A percentile compares a stretch with the other conserved stretches of the same genome.
These are phyloP conservation scores for Atkinsonella texensis DNA, from an alignment of 2,329 filamentous ascomycete genomes.

Conservation along the genomic window DNA sequence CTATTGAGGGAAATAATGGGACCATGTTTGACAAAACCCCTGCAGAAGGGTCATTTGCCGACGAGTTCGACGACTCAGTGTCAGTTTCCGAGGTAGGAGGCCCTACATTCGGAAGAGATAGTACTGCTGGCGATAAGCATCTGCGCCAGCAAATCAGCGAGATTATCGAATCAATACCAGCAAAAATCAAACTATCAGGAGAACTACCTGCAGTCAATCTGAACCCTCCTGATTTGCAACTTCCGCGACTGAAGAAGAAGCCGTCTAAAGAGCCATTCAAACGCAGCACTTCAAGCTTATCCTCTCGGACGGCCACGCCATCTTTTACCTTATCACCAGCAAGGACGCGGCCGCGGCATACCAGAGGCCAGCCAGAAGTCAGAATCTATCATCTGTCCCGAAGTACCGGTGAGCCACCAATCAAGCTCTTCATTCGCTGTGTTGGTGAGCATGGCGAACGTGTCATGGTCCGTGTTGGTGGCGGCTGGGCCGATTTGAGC, in stretches of 20 bases:
- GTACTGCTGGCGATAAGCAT: slow-evolving; percentile 46
- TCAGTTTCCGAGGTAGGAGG: slow-evolving; percentile 19
- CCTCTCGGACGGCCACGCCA: slow-evolving; percentile 48
- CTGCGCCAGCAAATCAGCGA: slow-evolving; percentile 71
- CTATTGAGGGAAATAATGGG: slow-evolving; percentile 29
- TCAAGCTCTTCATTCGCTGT: slow-evolving; percentile 87
- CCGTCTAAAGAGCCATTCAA: slow-evolving; percentile 30
- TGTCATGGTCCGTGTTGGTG: slow-evolving; percentile 95
- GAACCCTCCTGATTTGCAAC: slow-evolving; percentile 45
- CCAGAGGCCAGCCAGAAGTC: slow-evolving; percentile 56
- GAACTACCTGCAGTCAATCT: slow-evolving; percentile 38
- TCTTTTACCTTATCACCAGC: slow-evolving; percentile 60
- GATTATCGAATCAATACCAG: slow-evolving; percentile 66
- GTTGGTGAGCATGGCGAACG: slow-evolving; percentile 84
- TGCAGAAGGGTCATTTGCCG: slow-evolving; percentile 30
- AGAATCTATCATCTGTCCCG: slow-evolving; percentile 87
- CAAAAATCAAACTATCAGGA: slow-evolving; percentile 61
- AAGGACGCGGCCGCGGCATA: slow-evolving; percentile 36
- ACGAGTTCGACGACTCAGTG: slow-evolving; percentile 33
- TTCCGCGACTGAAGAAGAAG: slow-evolving; percentile 34
- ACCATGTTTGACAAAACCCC: slow-evolving; percentile 26
- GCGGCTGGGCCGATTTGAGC: slow-evolving; percentile 93
- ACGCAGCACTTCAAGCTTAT: slow-evolving; percentile 39
- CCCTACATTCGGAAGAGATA: slow-evolving; percentile 17
- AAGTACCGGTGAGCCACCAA: slow-evolving; percentile 71